phyloP scores from a whole-genome alignment of 805 yeast species.

The Isabelozyma pseudorhagii region DNA sequence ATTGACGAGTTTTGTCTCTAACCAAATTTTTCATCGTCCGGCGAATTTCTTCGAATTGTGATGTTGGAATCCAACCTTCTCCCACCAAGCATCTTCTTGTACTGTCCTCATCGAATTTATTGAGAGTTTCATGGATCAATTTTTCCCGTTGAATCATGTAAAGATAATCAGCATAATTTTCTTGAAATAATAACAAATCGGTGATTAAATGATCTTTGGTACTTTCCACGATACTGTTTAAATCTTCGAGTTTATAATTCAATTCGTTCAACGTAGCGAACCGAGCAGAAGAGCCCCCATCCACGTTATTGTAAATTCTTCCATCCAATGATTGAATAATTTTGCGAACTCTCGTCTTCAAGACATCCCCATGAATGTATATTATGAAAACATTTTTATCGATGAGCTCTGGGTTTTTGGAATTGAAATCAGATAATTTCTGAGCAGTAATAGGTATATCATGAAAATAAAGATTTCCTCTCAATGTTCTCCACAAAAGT shows the following conservation, averaged over 20 bases:
- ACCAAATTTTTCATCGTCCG: constrained; percentile 42
- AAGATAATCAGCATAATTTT: constrained; percentile 27
- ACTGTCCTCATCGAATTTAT: constrained; percentile 65
- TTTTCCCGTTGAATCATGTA: constrained; percentile 50
- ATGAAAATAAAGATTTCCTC: constrained; percentile 41
- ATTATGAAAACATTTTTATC: constrained; percentile 37
- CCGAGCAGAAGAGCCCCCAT: constrained; percentile 26
- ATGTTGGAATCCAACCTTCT: constrained; percentile 72
- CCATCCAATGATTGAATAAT: constrained; percentile 41
- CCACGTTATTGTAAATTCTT: constrained; percentile 30
- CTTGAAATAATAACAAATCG: constrained; percentile 36
- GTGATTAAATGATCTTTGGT: constrained; percentile 36
- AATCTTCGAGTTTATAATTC: constrained; percentile 29
- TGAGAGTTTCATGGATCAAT: constrained; percentile 55
- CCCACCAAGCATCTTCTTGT: constrained; percentile 64
- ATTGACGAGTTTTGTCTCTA: constrained; percentile 26
- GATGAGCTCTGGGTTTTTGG: constrained; percentile 13
- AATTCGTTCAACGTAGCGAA: constrained; percentile 24
- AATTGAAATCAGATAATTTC: constrained; percentile 8
- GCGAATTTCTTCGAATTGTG: constrained; percentile 39
- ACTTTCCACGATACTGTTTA: constrained; percentile 27
- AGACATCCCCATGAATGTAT: constrained; percentile 38
- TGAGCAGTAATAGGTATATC: constrained; percentile 32
- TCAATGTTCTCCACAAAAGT: constrained; percentile 40
- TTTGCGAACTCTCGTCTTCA: constrained; percentile 29